phyloP scores from a whole-genome alignment of 352 stramenopile genomes.

The Pythium vanterpoolii region DNA sequence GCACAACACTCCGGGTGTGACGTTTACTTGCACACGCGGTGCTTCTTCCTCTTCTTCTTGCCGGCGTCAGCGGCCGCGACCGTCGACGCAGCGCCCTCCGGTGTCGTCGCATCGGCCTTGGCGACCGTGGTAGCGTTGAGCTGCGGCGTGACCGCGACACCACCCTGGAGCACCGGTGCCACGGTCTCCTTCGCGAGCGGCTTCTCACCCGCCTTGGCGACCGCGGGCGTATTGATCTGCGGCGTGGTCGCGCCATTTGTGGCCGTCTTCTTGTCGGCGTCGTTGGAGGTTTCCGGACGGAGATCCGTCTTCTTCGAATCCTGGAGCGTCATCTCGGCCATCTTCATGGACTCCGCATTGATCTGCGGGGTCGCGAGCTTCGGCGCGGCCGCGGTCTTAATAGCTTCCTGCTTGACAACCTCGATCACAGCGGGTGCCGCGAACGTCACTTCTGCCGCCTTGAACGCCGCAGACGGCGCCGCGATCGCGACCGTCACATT shows the following conservation, averaged over 20 bases:
- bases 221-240: too few relatives aligned
- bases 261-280: too few relatives aligned
- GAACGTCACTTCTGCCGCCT: constrained; percentile 41
- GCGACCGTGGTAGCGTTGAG: too few relatives aligned
- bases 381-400: background rate
- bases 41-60: constrained; percentile 2
- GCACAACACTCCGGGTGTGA: too few relatives aligned
- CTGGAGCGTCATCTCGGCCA: constrained; percentile 29
- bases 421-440: constrained; percentile 41
- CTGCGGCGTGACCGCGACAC: too few relatives aligned
- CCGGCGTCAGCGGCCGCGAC: background rate
- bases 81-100: too few relatives aligned
- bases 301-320: constrained; percentile 8
- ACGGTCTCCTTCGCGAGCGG: too few relatives aligned
- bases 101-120: too few relatives aligned
- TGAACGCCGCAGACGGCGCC: constrained; percentile 37
- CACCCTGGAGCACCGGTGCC: constrained; percentile 3
- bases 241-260: too few relatives aligned
- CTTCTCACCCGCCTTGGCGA: too few relatives aligned
- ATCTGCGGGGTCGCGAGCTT: constrained; percentile 23
- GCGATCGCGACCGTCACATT: constrained; percentile 41
- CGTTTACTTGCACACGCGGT: background rate
- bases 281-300: too few relatives aligned
- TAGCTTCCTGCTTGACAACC: constrained; percentile 28
- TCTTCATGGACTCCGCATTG: constrained; percentile 33